Percentiles rank a stretch among this genome's conserved stretches.
phyloP scores from a whole-genome alignment of 148 eudicot genomes.

The Rhododendron simsii region DNA sequence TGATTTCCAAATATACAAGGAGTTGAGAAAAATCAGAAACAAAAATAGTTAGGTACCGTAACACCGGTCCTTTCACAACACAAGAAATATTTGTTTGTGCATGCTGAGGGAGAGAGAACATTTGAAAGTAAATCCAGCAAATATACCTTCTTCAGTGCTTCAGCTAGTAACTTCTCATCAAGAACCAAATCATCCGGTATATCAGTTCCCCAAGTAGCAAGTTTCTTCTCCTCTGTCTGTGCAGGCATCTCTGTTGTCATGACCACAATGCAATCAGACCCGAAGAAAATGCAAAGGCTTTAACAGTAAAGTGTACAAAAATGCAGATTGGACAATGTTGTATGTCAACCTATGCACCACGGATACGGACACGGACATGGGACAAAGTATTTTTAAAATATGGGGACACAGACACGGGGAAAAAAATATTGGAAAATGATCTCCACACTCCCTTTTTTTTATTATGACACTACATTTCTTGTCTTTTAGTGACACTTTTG shows the following conservation, averaged over 20 bases:
- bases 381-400: background rate
- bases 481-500: too few species aligned
- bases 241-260: conserved; percentile 46
- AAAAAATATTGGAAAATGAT: too few species aligned
- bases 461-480: too few species aligned
- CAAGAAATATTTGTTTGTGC: background rate
- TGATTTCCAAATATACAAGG: background rate
- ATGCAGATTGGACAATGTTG: background rate
- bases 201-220: conserved; percentile 89
- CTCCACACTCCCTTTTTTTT: too few species aligned
- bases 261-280: background rate
- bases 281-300: background rate
- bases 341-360: background rate
- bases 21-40: background rate
- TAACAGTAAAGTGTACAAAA: background rate
- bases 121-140: background rate
- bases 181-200: conserved; percentile 83
- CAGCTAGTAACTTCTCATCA: conserved; percentile 70
- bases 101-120: background rate
- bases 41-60: background rate
- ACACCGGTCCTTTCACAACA: background rate
- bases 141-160: conserved; percentile 74
- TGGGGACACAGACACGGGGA: background rate
- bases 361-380: background rate
- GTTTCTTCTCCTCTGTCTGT: conserved; percentile 56